A percentile compares a stretch with the other conserved stretches of the same genome.
These are phyloP conservation scores for Umbelopsis isabellina DNA, from an alignment of 192 early-diverging fungal species.

Conservation along the genomic window DNA sequence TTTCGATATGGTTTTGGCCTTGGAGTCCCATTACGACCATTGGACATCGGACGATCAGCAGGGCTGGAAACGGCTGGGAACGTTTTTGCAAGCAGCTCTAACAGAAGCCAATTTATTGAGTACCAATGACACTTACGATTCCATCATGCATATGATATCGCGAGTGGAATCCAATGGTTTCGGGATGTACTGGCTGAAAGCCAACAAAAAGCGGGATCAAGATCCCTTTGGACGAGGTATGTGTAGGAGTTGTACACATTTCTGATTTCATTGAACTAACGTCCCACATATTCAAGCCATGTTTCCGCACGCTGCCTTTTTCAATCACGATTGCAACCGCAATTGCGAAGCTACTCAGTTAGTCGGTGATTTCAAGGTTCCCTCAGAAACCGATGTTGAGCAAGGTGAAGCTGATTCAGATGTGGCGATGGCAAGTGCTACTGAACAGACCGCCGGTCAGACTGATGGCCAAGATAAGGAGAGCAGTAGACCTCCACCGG, in stretches of 20 bases:
- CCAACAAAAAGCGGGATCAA: slow-evolving; percentile 17
- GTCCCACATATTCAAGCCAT: slow-evolving; percentile 39
- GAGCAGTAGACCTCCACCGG: not conserved
- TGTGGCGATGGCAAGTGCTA: slow-evolving; percentile 4
- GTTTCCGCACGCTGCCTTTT: slow-evolving; percentile 64
- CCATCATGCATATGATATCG: slow-evolving; percentile 61
- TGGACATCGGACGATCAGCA: slow-evolving; percentile 60
- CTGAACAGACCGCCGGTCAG: not conserved
- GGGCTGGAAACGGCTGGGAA: slow-evolving; percentile 59
- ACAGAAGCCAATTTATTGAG: slow-evolving; percentile 47
- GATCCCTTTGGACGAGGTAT: slow-evolving; percentile 49
- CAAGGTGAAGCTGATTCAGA: slow-evolving; percentile 3
- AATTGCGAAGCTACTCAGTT: slow-evolving; percentile 52
- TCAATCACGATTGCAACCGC: slow-evolving; percentile 71
- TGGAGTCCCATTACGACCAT: slow-evolving; percentile 64
- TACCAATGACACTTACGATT: slow-evolving; percentile 29
- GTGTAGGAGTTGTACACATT: not conserved
- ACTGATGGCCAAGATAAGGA: slow-evolving; percentile 6
- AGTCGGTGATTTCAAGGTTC: slow-evolving; percentile 4
- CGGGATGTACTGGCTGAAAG: slow-evolving; percentile 59
- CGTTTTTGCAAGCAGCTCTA: slow-evolving; percentile 50
- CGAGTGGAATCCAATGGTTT: slow-evolving; percentile 71
- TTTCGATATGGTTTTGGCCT: slow-evolving; percentile 43
- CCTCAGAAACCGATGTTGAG: slow-evolving; percentile 3
- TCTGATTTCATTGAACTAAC: too few species aligned